A percentile compares a stretch with the other conserved stretches of the same genome.
Conservation (phyloP, 305 asterid genomes). For the Coffea humblotiana region DNA sequence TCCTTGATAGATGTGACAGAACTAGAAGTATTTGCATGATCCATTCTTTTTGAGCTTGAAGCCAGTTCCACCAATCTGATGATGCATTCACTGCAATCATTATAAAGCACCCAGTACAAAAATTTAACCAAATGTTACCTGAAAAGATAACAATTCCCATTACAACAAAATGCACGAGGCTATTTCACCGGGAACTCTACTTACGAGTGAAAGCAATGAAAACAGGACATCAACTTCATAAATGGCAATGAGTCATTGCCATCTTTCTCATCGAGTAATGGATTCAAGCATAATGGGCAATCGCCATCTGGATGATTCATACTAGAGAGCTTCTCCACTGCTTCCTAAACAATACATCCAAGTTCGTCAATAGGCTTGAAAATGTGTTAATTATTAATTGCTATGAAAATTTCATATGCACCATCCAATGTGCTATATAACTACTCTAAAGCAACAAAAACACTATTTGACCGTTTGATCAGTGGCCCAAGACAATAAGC, state of each 20-base stretch:
- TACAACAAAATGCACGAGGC: constrained; percentile 1
- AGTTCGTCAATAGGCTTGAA: neutral
- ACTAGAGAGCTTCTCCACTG: constrained; percentile 83
- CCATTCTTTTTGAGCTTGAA: constrained; percentile 45
- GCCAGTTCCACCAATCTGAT: constrained; percentile 92
- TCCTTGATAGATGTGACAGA: constrained; percentile 39
- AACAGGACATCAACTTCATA: constrained; percentile 99
- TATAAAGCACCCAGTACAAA: constrained; percentile 8
- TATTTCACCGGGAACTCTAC: constrained; percentile 9
- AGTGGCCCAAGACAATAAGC: neutral
- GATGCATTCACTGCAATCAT: constrained; percentile 72
- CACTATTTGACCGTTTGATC: neutral
- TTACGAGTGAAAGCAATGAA: constrained; percentile 97
- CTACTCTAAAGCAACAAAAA: neutral
- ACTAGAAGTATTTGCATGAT: constrained; percentile 33
- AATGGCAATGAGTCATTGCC: constrained; percentile 50
- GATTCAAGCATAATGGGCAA: constrained; percentile 82
- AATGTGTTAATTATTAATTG: neutral
- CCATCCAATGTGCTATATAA: neutral
- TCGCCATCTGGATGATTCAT: constrained; percentile 97
- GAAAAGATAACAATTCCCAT: neutral
- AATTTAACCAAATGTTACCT: neutral
- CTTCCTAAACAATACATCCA: constrained; percentile 55
- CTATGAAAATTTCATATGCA: neutral
- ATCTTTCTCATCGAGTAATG: constrained; percentile 70